A percentile compares a stretch with the other conserved stretches of the same genome.
Evolutionary conservation across 2,329 filamentous ascomycete genomes (phyloP).

Genomic region (Cryphonectria naterciae): DNA sequence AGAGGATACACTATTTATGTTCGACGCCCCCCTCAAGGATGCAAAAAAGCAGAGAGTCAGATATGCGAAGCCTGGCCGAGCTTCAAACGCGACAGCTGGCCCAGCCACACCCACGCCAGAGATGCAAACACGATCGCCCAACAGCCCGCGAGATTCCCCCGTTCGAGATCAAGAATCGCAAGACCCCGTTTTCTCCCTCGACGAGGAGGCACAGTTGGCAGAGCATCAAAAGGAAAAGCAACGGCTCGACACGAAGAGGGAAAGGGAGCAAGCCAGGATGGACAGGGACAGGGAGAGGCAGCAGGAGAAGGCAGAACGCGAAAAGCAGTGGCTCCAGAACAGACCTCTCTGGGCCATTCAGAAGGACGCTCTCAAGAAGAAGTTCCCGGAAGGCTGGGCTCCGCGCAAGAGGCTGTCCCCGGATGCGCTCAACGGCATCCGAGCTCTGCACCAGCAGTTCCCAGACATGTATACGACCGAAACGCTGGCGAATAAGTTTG

Average conservation of each 20-base stretch:
- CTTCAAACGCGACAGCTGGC: neutral
- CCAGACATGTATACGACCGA: slow-evolving; percentile 77
- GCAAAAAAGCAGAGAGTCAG: neutral
- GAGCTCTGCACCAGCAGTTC: slow-evolving; percentile 76
- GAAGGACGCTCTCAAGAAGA: slow-evolving; percentile 73
- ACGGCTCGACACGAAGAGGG: slow-evolving; percentile 42
- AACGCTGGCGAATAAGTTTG: slow-evolving; percentile 76
- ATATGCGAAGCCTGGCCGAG: neutral
- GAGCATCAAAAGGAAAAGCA: slow-evolving; percentile 46
- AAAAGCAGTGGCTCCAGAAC: slow-evolving; percentile 30
- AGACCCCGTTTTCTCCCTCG: neutral
- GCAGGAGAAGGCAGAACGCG: slow-evolving; percentile 35
- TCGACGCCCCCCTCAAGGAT: neutral
- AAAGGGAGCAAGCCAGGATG: slow-evolving; percentile 36
- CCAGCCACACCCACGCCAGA: neutral
- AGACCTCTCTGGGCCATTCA: slow-evolving; percentile 70
- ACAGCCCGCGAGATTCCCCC: neutral
- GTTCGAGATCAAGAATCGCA: neutral
- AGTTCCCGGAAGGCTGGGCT: slow-evolving; percentile 81
- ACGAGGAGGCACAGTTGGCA: neutral
- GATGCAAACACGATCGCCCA: neutral
- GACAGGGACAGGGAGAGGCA: slow-evolving; percentile 36
- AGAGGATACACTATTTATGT: slow-evolving; percentile 2
- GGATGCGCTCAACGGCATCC: slow-evolving; percentile 88
- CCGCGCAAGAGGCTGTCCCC: slow-evolving; percentile 88